These are phyloP conservation scores for Pyrus communis DNA, from an alignment of 306 rosid genomes.

Conservation along the genomic window DNA sequence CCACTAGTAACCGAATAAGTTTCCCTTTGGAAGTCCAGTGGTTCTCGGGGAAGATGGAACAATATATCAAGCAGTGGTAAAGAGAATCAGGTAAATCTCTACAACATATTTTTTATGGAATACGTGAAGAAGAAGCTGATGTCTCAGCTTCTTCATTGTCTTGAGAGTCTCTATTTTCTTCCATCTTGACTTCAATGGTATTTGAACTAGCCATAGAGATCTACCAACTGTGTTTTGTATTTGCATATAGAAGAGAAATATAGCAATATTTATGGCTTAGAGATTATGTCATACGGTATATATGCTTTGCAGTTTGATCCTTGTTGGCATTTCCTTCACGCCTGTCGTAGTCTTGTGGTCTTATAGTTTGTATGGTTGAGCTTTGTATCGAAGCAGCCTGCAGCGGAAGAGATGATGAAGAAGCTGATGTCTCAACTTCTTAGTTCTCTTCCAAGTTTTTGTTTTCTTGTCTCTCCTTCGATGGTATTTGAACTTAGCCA, in stretches of 20 bases:
- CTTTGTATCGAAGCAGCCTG: background rate
- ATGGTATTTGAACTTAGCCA: background rate
- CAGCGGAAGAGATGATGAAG: background rate
- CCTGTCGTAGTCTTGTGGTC: background rate
- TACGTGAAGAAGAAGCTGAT: conserved; percentile 20
- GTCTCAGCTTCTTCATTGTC: background rate
- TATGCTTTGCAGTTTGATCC: background rate
- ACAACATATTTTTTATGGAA: background rate
- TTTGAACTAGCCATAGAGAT: background rate
- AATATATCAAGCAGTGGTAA: conserved; percentile 3
- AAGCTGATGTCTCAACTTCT: background rate
- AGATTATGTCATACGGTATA: background rate
- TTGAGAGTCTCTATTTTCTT: background rate
- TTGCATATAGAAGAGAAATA: background rate
- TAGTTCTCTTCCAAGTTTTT: background rate
- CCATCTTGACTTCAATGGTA: background rate
- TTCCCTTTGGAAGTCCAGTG: conserved; percentile 12
- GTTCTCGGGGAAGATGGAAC: conserved; percentile 15
- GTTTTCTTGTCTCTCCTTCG: background rate
- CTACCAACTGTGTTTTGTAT: background rate
- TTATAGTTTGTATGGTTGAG: background rate
- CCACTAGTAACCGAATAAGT: conserved; percentile 7
- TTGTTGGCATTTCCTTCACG: background rate
- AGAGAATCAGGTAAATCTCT: conserved; percentile 2
- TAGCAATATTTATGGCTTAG: background rate